Evolutionary conservation across 257 asterid genomes (phyloP), one percentile per base, ranked within the genome.

Genomic region (Asclepias syriaca): DNA sequence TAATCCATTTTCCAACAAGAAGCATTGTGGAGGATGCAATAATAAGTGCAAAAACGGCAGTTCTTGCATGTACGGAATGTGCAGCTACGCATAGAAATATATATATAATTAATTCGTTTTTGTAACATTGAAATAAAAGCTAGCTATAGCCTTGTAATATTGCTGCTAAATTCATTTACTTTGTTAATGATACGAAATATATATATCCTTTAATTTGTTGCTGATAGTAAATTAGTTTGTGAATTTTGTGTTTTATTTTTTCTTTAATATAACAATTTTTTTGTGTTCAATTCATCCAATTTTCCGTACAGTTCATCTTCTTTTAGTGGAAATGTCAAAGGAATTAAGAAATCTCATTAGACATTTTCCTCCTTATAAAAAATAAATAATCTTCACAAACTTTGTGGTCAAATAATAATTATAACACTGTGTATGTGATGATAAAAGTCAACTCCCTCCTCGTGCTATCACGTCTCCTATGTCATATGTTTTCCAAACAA

Each of bases 1-100:
- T 1, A 90, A 84, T 65, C 82, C 89, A 5, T 71, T 61, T 59
- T 63, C 66, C 1, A 56, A 84, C 76, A 74, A 75, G 69, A 83
- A 76, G n/a, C 78, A 90, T 32, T 90, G 96, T 63, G 97, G 97
- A 16, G 87, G 86, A 9, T 90, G 96, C 77, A 57, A 73, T n/a
- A 85, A 78, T 29, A 69, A 67, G 67, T 90, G 96, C 77, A 75
- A 71, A 60, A 79, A 78, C 72, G 83, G 86, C 24, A 79, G 67
- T 46, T 75, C 69, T 50, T 90, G 97, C 64, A 34, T 66, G 16
- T 87, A 16, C 27, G 97, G 94, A 55, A 78, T 90, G 80, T 90
- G 97, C 76, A 83, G 85, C 77, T 90, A 90, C 71, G 90, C 97
- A 15, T 84, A 58, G 65, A 58, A 58, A 22, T 8, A 56, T 43